Conservation (phyloP, 441 rosid genomes). For the Adansonia grandidieri region DNA sequence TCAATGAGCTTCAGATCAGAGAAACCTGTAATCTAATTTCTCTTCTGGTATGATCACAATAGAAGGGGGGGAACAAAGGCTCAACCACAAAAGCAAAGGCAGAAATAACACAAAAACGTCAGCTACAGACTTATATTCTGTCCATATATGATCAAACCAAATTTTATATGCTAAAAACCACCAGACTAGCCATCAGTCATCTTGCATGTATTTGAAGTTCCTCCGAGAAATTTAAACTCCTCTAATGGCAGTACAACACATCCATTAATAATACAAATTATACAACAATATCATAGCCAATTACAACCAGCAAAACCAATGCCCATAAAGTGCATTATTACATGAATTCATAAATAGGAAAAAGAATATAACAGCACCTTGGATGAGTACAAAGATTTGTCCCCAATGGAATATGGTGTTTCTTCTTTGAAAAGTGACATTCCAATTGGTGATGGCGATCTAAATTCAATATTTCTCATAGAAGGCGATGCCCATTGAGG, state of each 20-base stretch:
- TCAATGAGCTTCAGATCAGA: background rate
- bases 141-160: background rate
- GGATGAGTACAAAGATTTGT: conserved; percentile 45
- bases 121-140: background rate
- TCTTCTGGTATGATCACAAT: background rate
- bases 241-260: background rate
- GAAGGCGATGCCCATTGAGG: conserved; percentile 77
- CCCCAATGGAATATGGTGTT: conserved; percentile 42
- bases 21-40: background rate
- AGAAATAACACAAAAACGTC: background rate
- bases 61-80: background rate
- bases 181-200: background rate
- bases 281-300: too few species aligned
- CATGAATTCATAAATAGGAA: background rate
- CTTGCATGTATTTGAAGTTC: background rate
- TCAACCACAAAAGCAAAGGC: background rate
- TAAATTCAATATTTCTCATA: conserved; percentile 37
- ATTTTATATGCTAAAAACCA: background rate
- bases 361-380: conserved; percentile 48
- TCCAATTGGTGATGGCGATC: conserved; percentile 50
- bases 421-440: conserved; percentile 55
- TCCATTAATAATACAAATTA: background rate
- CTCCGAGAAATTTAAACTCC: background rate
- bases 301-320: background rate
- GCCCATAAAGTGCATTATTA: background rate